A percentile compares a stretch with the other conserved stretches of the same genome.
Evolutionary conservation across 1,284 basidiomycete genomes (phyloP).

Genomic region (Ceratobasidium papillatum): DNA sequence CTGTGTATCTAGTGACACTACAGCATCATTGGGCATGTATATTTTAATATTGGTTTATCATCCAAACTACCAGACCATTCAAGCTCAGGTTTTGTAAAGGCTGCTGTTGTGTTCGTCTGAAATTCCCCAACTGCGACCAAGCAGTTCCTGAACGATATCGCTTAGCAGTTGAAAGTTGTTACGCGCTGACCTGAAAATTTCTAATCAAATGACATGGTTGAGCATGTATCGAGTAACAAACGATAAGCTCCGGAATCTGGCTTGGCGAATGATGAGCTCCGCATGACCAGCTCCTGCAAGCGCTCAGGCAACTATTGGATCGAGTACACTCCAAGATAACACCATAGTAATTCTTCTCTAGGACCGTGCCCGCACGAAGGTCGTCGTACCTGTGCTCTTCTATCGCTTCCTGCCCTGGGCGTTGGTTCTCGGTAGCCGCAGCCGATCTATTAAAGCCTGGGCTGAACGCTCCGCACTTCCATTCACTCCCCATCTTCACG

Average conservation of each 20-base stretch:
- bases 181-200: background rate
- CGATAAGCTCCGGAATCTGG: slow-evolving; percentile 34
- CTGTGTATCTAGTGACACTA: slow-evolving; percentile 15
- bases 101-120: background rate
- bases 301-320: background rate
- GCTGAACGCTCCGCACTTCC: slow-evolving; percentile 1
- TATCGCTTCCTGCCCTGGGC: slow-evolving; percentile 37
- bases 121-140: background rate
- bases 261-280: slow-evolving; percentile 29
- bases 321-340: background rate
- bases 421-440: slow-evolving; percentile 1
- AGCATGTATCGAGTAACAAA: background rate
- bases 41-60: background rate
- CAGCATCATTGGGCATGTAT: background rate
- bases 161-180: slow-evolving; percentile 2
- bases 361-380: background rate
- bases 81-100: too few relatives aligned
- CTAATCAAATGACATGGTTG: background rate
- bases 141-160: slow-evolving; percentile 1
- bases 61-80: background rate
- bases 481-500: slow-evolving; percentile 9
- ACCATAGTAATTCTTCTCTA: background rate
- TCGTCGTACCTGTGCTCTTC: slow-evolving; percentile 3
- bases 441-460: slow-evolving; percentile 4
- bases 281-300: slow-evolving; percentile 7